Evolutionary conservation across 169 alveolate genomes (phyloP).

Genomic region (Babesia ovata): DNA sequence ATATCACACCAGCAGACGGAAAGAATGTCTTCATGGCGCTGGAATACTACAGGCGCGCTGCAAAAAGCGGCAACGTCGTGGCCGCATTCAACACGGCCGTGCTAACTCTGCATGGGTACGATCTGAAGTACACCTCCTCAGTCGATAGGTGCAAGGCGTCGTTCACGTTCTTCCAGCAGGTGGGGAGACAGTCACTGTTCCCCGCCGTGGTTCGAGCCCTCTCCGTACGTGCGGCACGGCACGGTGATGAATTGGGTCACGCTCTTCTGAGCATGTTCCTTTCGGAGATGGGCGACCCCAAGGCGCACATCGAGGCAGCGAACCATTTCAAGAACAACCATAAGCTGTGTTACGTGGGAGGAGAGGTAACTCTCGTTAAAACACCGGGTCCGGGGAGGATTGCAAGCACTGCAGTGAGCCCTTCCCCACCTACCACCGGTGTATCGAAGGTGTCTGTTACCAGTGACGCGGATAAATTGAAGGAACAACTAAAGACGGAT

Average conservation of each 20-base stretch:
- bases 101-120: slow-evolving; percentile 81
- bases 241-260: slow-evolving; percentile 81
- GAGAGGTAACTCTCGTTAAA: not conserved
- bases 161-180: slow-evolving; percentile 67
- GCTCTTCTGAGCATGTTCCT: slow-evolving; percentile 77
- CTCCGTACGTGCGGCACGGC: slow-evolving; percentile 48
- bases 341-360: slow-evolving; percentile 36
- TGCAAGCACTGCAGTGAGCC: not conserved
- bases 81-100: slow-evolving; percentile 82
- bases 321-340: slow-evolving; percentile 71
- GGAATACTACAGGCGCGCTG: slow-evolving; percentile 80
- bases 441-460: no score
- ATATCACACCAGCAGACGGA: slow-evolving; percentile 80
- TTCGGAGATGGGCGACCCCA: slow-evolving; percentile 84
- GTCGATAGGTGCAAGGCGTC: slow-evolving; percentile 76
- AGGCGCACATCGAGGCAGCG: slow-evolving; percentile 83
- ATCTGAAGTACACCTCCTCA: slow-evolving; percentile 69
- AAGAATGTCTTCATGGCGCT: slow-evolving; percentile 80
- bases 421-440: not conserved
- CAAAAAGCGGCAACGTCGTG: slow-evolving; percentile 81
- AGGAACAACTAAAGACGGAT: no score
- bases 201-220: slow-evolving; percentile 51
- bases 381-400: not conserved
- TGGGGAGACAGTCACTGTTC: slow-evolving; percentile 67
- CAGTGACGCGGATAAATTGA: no score